phyloP scores from a whole-genome alignment of 2,329 filamentous ascomycete species.

The Exophiala alcalophila region DNA sequence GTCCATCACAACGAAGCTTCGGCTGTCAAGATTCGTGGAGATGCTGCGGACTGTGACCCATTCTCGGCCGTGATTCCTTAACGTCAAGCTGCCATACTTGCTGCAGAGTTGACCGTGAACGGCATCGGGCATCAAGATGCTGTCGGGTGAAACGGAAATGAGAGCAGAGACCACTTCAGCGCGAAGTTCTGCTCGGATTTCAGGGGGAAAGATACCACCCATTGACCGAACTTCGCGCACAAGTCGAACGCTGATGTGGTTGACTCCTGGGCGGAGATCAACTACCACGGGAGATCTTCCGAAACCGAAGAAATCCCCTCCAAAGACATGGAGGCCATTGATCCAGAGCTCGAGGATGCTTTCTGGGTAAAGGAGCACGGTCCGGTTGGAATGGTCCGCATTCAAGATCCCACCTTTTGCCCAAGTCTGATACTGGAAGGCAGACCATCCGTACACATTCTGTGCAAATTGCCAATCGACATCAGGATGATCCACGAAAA shows the following conservation, averaged over 20 bases:
- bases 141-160: conserved; percentile 35
- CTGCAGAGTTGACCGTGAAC: conserved; percentile 48
- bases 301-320: conserved; percentile 57
- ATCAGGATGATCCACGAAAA: conserved; percentile 49
- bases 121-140: conserved; percentile 52
- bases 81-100: conserved; percentile 35
- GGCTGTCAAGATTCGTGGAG: not conserved
- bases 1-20: conserved; percentile 5
- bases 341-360: conserved; percentile 54
- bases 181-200: conserved; percentile 43
- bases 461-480: conserved; percentile 55
- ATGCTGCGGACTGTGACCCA: conserved; percentile 18
- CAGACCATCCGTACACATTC: conserved; percentile 57
- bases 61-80: conserved; percentile 18
- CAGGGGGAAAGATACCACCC: conserved; percentile 51
- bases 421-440: conserved; percentile 59
- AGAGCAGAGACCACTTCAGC: conserved; percentile 31
- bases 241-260: conserved; percentile 53
- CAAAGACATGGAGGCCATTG: conserved; percentile 52
- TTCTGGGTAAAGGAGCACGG: conserved; percentile 47
- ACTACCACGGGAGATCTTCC: conserved; percentile 51
- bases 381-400: conserved; percentile 19
- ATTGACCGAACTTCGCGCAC: conserved; percentile 57
- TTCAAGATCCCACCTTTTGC: conserved; percentile 43
- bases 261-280: conserved; percentile 48